A percentile compares a stretch with the other conserved stretches of the same genome.
phyloP scores from a whole-genome alignment of 768 basidiomycete genomes.

The Kwoniella bestiolae region DNA sequence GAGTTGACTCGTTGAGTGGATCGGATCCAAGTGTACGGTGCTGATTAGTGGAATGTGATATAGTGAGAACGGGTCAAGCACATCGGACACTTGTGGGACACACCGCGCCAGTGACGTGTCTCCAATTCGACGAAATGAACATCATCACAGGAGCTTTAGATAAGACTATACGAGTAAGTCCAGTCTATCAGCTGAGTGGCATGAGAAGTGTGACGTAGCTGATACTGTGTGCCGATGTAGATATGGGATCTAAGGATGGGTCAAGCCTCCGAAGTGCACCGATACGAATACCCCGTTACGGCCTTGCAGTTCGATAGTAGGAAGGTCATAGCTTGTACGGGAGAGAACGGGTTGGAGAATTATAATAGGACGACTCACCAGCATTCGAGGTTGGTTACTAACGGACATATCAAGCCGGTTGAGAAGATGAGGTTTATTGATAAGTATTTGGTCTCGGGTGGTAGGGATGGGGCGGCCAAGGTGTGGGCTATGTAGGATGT shows the following conservation, averaged over 20 bases:
- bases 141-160: conserved; percentile 92
- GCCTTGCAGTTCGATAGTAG: conserved; percentile 91
- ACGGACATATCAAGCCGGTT: conserved; percentile 90
- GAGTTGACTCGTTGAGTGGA: conserved; percentile 58
- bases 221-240: conserved; percentile 58
- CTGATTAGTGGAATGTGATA: not conserved
- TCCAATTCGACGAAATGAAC: conserved; percentile 94
- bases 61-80: conserved; percentile 97
- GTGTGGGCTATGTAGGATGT: conserved; percentile 83
- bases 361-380: conserved; percentile 95
- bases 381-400: conserved; percentile 78
- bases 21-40: too few relatives aligned
- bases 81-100: conserved; percentile 92
- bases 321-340: conserved; percentile 87
- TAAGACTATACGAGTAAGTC: conserved; percentile 82
- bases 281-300: conserved; percentile 88
- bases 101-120: conserved; percentile 86
- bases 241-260: conserved; percentile 97
- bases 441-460: conserved; percentile 88
- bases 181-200: not conserved
- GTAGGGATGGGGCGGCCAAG: conserved; percentile 81
- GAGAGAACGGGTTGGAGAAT: conserved; percentile 90
- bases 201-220: not conserved
- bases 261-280: conserved; percentile 80
- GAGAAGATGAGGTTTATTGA: conserved; percentile 94